Evolutionary conservation across 441 rosid genomes (phyloP).

Genomic region (Arabidopsis lyrata): DNA sequence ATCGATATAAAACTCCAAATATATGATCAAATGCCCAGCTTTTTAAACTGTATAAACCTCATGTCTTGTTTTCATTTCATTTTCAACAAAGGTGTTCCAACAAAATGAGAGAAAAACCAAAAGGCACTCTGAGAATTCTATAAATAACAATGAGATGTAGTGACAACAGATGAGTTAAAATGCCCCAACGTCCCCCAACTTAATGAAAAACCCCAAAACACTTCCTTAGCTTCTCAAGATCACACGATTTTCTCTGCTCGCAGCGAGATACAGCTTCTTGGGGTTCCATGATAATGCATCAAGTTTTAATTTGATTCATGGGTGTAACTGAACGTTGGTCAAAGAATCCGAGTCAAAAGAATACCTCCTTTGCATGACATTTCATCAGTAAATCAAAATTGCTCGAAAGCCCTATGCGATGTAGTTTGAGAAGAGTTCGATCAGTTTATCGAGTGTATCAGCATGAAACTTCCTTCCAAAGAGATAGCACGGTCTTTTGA

Average conservation of each 20-base stretch:
- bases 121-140: constrained; percentile 31
- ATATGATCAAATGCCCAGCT: constrained; percentile 20
- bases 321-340: constrained; percentile 44
- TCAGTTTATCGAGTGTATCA: constrained; percentile 61
- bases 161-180: constrained; percentile 38
- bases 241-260: constrained; percentile 30
- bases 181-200: constrained; percentile 41
- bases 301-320: constrained; percentile 41
- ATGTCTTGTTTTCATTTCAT: constrained; percentile 1
- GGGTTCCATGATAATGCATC: constrained; percentile 44
- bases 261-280: constrained; percentile 38
- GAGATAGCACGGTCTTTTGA: constrained; percentile 83
- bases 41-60: constrained; percentile 30
- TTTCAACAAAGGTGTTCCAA: constrained; percentile 16
- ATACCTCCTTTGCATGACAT: constrained; percentile 43
- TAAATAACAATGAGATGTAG: constrained; percentile 34
- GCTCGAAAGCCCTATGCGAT: constrained; percentile 21
- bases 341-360: constrained; percentile 69
- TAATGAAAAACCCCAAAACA: constrained; percentile 11
- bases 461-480: constrained; percentile 89
- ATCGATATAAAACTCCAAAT: constrained; percentile 19
- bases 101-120: constrained; percentile 20
- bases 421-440: constrained; percentile 72
- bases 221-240: constrained; percentile 21
- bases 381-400: constrained; percentile 27